Conservation (phyloP, 805 yeast species). For the Candida multigemmis region DNA sequence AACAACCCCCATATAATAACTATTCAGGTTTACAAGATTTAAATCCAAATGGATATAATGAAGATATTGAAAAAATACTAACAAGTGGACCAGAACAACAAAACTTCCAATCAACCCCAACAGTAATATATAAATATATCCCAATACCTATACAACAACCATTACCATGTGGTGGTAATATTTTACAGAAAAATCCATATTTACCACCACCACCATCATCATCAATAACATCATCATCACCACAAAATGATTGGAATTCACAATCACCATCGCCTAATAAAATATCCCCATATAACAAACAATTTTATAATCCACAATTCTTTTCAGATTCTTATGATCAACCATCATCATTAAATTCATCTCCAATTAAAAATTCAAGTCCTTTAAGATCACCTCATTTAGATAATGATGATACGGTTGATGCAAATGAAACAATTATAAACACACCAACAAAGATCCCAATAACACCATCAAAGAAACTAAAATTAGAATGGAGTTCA, state of each 20-base stretch:
- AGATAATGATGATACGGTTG: constrained; percentile 21
- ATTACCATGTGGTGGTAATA: constrained; percentile 2
- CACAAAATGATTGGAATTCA: constrained; percentile 15
- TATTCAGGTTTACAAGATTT: constrained; percentile 33
- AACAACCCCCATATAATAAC: constrained; percentile 9
- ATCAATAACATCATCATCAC: constrained; percentile 26
- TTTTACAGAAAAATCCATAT: constrained; percentile 6
- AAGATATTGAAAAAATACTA: constrained; percentile 26
- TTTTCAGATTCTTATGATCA: constrained; percentile 19
- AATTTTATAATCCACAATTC: constrained; percentile 30
- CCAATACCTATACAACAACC: constrained; percentile 35
- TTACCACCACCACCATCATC: constrained; percentile 30
- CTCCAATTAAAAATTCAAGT: constrained; percentile 18
- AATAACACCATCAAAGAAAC: constrained; percentile 22
- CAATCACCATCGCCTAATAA: constrained; percentile 28
- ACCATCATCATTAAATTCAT: constrained; percentile 16
- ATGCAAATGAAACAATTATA: constrained; percentile 30
- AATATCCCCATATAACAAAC: constrained; percentile 4
- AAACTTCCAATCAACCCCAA: constrained; percentile 1
- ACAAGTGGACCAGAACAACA: constrained; percentile 4
- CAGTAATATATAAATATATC: constrained; percentile 16
- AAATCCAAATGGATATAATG: constrained; percentile 13
- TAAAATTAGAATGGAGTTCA: constrained; percentile 35
- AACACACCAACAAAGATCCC: constrained; percentile 27
- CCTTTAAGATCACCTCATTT: constrained; percentile 10